A percentile compares a stretch with the other conserved stretches of the same genome.
Conservation (phyloP, 495 filamentous ascomycete genomes). For the Aspergillus affinis region DNA sequence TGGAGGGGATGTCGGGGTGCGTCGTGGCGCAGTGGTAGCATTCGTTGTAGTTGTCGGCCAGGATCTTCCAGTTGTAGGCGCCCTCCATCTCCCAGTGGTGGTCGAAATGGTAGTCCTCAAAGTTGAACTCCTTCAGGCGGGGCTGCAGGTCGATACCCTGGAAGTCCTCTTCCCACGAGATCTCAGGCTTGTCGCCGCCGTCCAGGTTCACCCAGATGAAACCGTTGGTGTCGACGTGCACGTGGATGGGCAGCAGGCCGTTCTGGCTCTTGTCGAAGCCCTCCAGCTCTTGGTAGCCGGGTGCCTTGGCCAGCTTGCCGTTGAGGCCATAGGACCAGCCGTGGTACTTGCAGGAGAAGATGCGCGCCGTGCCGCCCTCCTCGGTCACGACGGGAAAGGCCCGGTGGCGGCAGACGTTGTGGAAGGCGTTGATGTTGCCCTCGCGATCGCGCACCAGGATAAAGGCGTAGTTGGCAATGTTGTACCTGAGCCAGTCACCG, state of each 20-base stretch:
- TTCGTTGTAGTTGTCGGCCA: constrained; percentile 52
- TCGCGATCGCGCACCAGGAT: constrained; percentile 49
- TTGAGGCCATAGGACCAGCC: constrained; percentile 60
- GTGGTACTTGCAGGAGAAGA: constrained; percentile 60
- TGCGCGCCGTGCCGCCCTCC: constrained; percentile 44
- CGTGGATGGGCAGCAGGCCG: constrained; percentile 44
- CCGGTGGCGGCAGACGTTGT: constrained; percentile 59
- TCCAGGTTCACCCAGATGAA: constrained; percentile 56
- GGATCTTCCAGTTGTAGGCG: constrained; percentile 53
- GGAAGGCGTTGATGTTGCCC: constrained; percentile 55
- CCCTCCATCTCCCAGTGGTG: constrained; percentile 47
- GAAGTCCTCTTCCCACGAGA: constrained; percentile 44
- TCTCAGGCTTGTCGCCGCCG: constrained; percentile 37
- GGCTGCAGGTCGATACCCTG: constrained; percentile 36
- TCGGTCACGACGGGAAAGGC: constrained; percentile 56
- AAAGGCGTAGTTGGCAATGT: constrained; percentile 50
- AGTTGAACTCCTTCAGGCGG: constrained; percentile 39
- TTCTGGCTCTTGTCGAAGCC: constrained; percentile 58
- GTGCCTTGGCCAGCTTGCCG: constrained; percentile 60
- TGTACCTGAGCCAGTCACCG: constrained; percentile 50
- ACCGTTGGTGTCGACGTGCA: constrained; percentile 46
- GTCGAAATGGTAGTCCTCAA: constrained; percentile 48
- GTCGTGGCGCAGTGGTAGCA: constrained; percentile 53
- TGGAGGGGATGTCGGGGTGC: constrained; percentile 45
- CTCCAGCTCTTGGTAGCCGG: constrained; percentile 51